A percentile compares a stretch with the other conserved stretches of the same genome.
phyloP scores from a whole-genome alignment of 2,329 filamentous ascomycete species.

The Penicillium sp. region DNA sequence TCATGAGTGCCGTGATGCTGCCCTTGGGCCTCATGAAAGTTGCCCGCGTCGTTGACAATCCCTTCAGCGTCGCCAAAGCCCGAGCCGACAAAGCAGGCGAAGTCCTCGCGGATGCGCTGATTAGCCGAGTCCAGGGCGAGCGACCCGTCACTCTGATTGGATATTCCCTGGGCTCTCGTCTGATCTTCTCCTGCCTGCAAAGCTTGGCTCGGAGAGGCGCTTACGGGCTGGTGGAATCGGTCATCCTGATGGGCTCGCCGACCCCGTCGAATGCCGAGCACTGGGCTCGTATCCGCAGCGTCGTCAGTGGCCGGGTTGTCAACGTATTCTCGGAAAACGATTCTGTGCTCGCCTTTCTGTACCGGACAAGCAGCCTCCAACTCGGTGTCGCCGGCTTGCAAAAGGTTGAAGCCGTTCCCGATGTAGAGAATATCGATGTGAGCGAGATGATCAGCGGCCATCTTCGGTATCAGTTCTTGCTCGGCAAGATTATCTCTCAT shows the following conservation, averaged over 20 bases:
- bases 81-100: slow-evolving; percentile 76
- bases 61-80: slow-evolving; percentile 72
- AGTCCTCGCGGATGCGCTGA: slow-evolving; percentile 76
- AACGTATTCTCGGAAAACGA: slow-evolving; percentile 89
- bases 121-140: slow-evolving; percentile 78
- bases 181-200: slow-evolving; percentile 79
- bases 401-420: slow-evolving; percentile 55
- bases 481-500: slow-evolving; percentile 64
- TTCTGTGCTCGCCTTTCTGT: slow-evolving; percentile 81
- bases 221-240: slow-evolving; percentile 80
- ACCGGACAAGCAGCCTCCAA: slow-evolving; percentile 78
- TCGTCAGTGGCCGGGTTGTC: slow-evolving; percentile 76
- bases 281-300: slow-evolving; percentile 73
- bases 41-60: slow-evolving; percentile 72
- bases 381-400: slow-evolving; percentile 82
- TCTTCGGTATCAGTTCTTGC: slow-evolving; percentile 65
- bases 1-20: slow-evolving; percentile 65
- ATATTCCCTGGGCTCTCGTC: slow-evolving; percentile 75
- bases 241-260: slow-evolving; percentile 77
- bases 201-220: slow-evolving; percentile 72
- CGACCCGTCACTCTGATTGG: slow-evolving; percentile 76
- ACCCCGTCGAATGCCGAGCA: slow-evolving; percentile 67
- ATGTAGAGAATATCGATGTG: slow-evolving; percentile 64
- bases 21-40: slow-evolving; percentile 65
- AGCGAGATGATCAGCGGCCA: slow-evolving; percentile 66